These are phyloP conservation scores for Colletotrichum sp. DNA, from an alignment of 2,329 filamentous ascomycete species.

Conservation along the genomic window DNA sequence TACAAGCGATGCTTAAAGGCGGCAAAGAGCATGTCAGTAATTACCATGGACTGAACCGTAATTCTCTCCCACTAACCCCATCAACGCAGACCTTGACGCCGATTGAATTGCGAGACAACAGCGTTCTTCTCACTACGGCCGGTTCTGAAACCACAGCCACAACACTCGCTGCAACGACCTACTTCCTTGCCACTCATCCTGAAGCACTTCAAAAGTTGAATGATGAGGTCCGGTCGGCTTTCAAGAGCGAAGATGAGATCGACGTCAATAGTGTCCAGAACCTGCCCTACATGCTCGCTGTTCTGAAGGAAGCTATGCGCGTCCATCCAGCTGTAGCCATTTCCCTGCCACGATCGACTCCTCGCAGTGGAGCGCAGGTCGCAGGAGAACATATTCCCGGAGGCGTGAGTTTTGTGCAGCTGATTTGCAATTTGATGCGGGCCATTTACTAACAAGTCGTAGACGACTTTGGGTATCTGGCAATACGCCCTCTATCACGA, in stretches of 20 bases:
- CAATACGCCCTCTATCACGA: constrained; percentile 49
- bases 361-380: constrained; percentile 35
- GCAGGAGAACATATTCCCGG: constrained; percentile 33
- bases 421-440: neutral
- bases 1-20: constrained; percentile 16
- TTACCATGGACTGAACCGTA: too few species aligned
- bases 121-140: constrained; percentile 31
- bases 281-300: constrained; percentile 43
- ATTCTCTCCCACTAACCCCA: neutral
- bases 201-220: constrained; percentile 31
- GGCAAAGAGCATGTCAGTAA: constrained; percentile 10
- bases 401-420: constrained; percentile 29
- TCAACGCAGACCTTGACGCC: constrained; percentile 21
- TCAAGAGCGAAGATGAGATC: constrained; percentile 41
- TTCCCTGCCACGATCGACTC: constrained; percentile 28
- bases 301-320: constrained; percentile 45
- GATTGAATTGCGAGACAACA: constrained; percentile 13
- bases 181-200: constrained; percentile 38
- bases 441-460: neutral
- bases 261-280: constrained; percentile 29
- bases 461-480: constrained; percentile 45
- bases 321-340: constrained; percentile 31
- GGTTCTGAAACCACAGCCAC: constrained; percentile 53
- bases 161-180: constrained; percentile 43
- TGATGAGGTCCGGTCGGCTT: constrained; percentile 43